phyloP scores from a whole-genome alignment of 306 rosid genomes.

The Lupinus albus region DNA sequence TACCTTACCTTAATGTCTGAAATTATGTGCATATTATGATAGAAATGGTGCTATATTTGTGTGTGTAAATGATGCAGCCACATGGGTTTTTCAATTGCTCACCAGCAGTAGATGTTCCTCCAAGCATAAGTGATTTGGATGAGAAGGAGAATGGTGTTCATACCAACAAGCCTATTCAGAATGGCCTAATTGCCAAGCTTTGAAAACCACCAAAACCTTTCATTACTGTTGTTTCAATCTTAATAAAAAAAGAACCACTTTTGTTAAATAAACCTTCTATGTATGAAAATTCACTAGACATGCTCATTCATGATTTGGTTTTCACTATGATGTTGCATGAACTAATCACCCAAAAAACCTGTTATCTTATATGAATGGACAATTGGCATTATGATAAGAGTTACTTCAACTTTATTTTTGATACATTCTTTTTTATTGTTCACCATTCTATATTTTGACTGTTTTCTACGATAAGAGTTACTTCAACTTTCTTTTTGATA shows the following conservation, averaged over 20 bases:
- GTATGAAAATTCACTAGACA: neutral
- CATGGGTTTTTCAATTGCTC: constrained; percentile 84
- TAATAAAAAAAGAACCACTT: neutral
- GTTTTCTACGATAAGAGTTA: no score
- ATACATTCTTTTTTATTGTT: no score
- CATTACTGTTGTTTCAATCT: neutral
- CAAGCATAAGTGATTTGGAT: constrained; percentile 61
- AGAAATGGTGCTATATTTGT: neutral
- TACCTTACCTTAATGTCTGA: neutral
- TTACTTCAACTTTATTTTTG: no score
- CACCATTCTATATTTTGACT: no score
- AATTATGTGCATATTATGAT: no score
- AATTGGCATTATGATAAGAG: no score
- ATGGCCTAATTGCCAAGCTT: constrained; percentile 63
- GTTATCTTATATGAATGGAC: no score
- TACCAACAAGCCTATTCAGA: constrained; percentile 66
- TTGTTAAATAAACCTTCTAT: neutral
- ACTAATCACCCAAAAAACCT: neutral
- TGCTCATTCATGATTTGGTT: constrained; percentile 2
- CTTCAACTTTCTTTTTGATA: no score
- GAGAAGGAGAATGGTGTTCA: constrained; percentile 61
- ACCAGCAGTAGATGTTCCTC: constrained; percentile 76
- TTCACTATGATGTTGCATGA: neutral
- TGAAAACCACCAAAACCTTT: constrained; percentile 35
- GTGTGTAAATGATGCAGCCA: constrained; percentile 52